Conservation (phyloP, 768 basidiomycete species). For the Tulasnella sp. region DNA sequence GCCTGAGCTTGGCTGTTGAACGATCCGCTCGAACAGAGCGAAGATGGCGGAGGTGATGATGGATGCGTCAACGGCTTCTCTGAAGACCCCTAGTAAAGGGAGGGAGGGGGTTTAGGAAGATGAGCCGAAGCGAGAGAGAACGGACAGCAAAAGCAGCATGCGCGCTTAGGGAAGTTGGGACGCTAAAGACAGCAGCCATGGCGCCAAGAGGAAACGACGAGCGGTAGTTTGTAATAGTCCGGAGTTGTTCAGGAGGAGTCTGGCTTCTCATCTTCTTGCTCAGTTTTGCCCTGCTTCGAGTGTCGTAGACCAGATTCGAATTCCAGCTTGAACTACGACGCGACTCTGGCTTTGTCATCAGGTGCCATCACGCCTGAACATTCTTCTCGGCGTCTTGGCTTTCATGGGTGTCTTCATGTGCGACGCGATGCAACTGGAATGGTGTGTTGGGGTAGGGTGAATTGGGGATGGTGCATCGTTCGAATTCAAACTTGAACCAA, state of each 20-base stretch:
- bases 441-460: not conserved
- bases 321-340: not conserved
- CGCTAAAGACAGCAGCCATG: constrained; percentile 61
- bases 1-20: constrained; percentile 32
- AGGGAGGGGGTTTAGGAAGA: no score
- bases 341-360: no score
- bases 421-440: not conserved
- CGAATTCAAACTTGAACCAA: no score
- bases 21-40: constrained; percentile 83
- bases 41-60: constrained; percentile 92
- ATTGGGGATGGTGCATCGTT: no score
- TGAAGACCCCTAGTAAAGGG: constrained; percentile 50
- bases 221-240: no score
- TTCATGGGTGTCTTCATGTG: not conserved
- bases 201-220: constrained; percentile 7
- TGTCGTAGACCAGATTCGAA: no score
- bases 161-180: constrained; percentile 90
- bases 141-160: not conserved
- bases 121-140: no score
- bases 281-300: no score
- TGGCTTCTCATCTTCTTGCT: no score
- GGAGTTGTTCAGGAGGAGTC: no score
- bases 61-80: constrained; percentile 85
- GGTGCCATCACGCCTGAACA: not conserved
- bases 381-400: not conserved